A percentile compares a stretch with the other conserved stretches of the same genome.
Evolutionary conservation across 2,329 filamentous ascomycete genomes (phyloP).

Genomic region (Trichoderma guizhouense): DNA sequence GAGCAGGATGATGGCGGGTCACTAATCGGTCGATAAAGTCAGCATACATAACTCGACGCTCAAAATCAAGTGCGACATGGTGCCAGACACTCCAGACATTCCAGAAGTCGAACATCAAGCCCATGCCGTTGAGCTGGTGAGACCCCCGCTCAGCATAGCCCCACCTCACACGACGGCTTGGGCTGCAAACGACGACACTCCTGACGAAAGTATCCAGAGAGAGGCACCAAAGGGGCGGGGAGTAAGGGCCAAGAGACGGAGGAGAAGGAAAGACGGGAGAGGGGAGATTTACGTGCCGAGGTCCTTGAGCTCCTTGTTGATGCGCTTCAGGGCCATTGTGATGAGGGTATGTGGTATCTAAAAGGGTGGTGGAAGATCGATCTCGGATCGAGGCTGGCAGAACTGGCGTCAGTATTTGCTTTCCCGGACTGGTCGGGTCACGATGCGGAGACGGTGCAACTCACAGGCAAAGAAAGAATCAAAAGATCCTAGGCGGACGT

Average conservation of each 20-base stretch:
- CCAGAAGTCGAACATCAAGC: neutral
- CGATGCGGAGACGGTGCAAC: conserved; percentile 30
- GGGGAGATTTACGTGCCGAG: conserved; percentile 67
- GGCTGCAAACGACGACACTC: conserved; percentile 13
- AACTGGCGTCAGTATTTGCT: conserved; percentile 10
- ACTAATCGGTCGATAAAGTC: conserved; percentile 47
- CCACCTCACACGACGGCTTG: conserved; percentile 17
- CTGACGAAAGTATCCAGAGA: conserved; percentile 22
- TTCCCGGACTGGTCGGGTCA: conserved; percentile 18
- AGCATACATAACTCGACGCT: conserved; percentile 18
- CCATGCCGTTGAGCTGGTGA: conserved; percentile 20
- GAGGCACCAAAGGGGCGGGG: conserved; percentile 15
- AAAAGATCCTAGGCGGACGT: conserved; percentile 4
- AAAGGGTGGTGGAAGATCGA: conserved; percentile 22
- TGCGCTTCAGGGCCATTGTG: conserved; percentile 85
- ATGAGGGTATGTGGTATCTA: conserved; percentile 28
- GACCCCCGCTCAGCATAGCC: conserved; percentile 13
- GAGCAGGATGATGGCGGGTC: conserved; percentile 99
- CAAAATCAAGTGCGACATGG: neutral
- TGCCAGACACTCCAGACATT: neutral
- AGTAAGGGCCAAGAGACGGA: conserved; percentile 13
- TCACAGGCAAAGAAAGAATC: conserved; percentile 22
- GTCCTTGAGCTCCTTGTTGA: conserved; percentile 91
- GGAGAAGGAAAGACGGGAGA: conserved; percentile 18
- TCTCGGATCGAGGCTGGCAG: conserved; percentile 24